phyloP scores from a whole-genome alignment of 345 rosid species.

The Lenwebbia sp. region DNA sequence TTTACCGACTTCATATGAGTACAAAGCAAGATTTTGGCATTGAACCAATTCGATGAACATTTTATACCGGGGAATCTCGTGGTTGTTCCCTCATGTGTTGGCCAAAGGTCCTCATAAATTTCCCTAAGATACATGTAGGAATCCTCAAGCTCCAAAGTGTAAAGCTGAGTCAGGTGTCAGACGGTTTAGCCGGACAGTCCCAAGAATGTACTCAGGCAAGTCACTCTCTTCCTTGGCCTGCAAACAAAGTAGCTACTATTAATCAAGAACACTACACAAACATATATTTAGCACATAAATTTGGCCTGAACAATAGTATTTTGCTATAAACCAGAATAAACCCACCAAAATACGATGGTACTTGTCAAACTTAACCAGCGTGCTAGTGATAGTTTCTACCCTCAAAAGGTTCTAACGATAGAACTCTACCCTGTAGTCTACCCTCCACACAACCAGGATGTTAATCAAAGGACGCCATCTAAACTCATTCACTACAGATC shows the following conservation, averaged over 20 bases:
- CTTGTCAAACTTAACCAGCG: background rate
- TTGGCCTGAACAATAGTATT: background rate
- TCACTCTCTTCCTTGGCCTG: conserved; percentile 83
- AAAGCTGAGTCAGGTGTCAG: conserved; percentile 63
- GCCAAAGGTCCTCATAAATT: background rate
- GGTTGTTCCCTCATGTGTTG: background rate
- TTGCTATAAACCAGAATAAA: background rate
- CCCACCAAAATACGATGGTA: background rate
- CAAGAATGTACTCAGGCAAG: conserved; percentile 89
- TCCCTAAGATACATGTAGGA: background rate
- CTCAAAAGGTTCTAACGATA: background rate
- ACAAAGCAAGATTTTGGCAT: background rate
- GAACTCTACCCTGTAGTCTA: background rate
- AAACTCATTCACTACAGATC: background rate
- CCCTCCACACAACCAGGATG: background rate
- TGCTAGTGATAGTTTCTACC: background rate
- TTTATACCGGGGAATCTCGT: background rate
- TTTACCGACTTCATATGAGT: background rate
- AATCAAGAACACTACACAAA: background rate
- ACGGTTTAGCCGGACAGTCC: conserved; percentile 81
- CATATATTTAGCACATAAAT: too few relatives aligned
- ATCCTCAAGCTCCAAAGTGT: conserved; percentile 18
- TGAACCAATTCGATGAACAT: background rate
- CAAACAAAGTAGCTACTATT: background rate
- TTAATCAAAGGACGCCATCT: background rate